Evolutionary conservation across 192 early-diverging fungal genomes (phyloP), one percentile per base, ranked within the genome.

Genomic region (Chytriomyces sp.): DNA sequence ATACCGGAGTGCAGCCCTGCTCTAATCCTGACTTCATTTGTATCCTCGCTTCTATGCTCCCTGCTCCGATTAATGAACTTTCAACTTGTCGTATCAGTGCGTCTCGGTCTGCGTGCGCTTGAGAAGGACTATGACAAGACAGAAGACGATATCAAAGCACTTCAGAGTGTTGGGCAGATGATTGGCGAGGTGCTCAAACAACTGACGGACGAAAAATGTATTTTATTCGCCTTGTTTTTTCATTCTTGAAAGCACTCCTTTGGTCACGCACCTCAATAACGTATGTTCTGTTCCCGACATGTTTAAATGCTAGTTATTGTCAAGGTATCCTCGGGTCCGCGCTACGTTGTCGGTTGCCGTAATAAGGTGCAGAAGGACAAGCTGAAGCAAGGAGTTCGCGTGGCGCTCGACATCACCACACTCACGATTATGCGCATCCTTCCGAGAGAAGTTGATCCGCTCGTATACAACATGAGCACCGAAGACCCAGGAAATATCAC

Each of bases 381-480:
- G 78, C 86, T 99, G 44, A 97, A 96, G 81, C 93, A 94, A 77
- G 96, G 96, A n/a, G 90, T 95, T 48, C 94, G 98, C 57, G 98
- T 99, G n/a, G 92, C 98, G 5, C 86, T 99, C 64, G 98, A 99
- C 82, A 99, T 99, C 95, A 99, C 98, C 24, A 99, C 98, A 7
- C 86, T 99, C 76, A 99, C 98, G n/a, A 99, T 99, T 75, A 99
- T 99, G 98, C 92, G 98, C 49, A 92, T 96, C 79, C 88, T 99
- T 44, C 98, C 98, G 50, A 89, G 98, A 35, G 98, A 99, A 75
- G 97, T 99, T 0, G 98, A 99, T 82, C 98, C 98, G 49, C 89
- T 98, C 72, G 98, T 99, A 26, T 99, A 98, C 89, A 99, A 96
- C 87, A 99, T 99, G 98, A 93, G 92, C 20, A 92, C 92, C 60